Base-by-base conservation (phyloP, 805 yeast genomes). In the Lipomyces yamadae region DNA sequence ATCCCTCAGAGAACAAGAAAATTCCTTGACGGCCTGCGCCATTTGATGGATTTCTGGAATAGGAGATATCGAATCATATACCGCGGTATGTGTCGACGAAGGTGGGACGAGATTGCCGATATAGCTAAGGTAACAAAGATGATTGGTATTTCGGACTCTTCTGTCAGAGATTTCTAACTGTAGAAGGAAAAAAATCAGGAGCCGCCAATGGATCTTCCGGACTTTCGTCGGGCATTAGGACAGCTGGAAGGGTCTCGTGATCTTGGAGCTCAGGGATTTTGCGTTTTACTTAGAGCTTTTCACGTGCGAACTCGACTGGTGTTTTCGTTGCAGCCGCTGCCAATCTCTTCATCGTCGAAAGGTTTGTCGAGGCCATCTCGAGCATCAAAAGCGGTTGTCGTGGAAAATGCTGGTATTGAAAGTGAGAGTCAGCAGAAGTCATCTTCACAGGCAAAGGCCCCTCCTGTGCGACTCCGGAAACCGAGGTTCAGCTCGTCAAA, bases 311-410 rank as follows among this genome's bases (percentile, higher is more conserved):
- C 94, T 0, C 80, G 99, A 56, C 78, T 95, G 34, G 87, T 92
- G 0, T 88, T 88, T 72, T 93, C 97, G 0, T 74, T 93, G 39
- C 99, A 95, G 75, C 95, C 97, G 0, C 93, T 97, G 0, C 97
- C 95, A 75, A 90, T 87, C 70, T 88, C 92, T 0, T 69, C 76
- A 7, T 66, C 71, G 15, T 29, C 45, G 29, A 60, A 34, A 30
- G 50, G 57, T 11, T 5, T 30, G 15, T 11, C 59, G n/a, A 64
- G 58, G 54, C 56, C 62, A 3, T 53, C 53, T 32, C 57, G 62
- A 6, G 52, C 57, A 10, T 60, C 64, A 15, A 54, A 39, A 30
- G 68, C 65, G 2, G 35, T 67, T 5, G 42, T 58, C 15, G 55
- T 4, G 10, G 48, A 11, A 7, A 34, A 8, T 8, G 53, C 35